Evolutionary conservation across 345 rosid species (phyloP), one percentile per base, ranked within the genome.

Genomic region (Salix exigua): DNA sequence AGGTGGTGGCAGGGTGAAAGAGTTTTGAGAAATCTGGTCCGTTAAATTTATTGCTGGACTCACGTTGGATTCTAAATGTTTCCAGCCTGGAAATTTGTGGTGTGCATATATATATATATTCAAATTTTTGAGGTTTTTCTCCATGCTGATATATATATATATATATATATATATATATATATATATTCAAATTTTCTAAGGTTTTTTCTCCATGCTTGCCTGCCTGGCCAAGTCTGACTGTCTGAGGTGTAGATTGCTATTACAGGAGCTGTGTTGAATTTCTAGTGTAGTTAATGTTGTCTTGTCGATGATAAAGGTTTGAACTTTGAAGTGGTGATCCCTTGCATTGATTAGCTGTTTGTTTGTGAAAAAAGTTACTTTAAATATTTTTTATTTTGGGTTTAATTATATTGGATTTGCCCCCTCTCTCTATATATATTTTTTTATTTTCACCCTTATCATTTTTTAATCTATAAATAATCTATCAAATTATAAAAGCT

Each of bases 51-150:
- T 4, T 23, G 13, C 37, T 0, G 42, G 21, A 40, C 46, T 40
- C 76, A 65, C 79, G 78, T 81, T 86, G 83, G 86, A 83, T 75
- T 75, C 75, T 25, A 67, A 53, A 44, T 30, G 68, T 51, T 74
- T 79, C 86, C 85, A 84, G 76, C 28, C 86, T 84, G 87, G 82
- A 86, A 73, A n/a, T 58, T 55, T 58, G 12, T 2, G 23, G 23
- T 3, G 0, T 30, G 2, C 2, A 31, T 31, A 30, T 30, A 31
- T 31, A n/a, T 21, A n/a, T n/a, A 1, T 8, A 55, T 55, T 55
- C 28, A 9, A 55, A 40, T 12, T 40, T 40, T 40, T 2, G 12
- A 55, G 62, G 62, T 4, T n/a, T 55, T n/a, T 8, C 26, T 55
- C 1, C 5, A 4, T n/a, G 62, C 62, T 21, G 3, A 30, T 30